Percentiles rank a stretch among this genome's conserved stretches.
Conservation (phyloP, 495 filamentous ascomycete species). For the Opeltia flavorubescens region DNA sequence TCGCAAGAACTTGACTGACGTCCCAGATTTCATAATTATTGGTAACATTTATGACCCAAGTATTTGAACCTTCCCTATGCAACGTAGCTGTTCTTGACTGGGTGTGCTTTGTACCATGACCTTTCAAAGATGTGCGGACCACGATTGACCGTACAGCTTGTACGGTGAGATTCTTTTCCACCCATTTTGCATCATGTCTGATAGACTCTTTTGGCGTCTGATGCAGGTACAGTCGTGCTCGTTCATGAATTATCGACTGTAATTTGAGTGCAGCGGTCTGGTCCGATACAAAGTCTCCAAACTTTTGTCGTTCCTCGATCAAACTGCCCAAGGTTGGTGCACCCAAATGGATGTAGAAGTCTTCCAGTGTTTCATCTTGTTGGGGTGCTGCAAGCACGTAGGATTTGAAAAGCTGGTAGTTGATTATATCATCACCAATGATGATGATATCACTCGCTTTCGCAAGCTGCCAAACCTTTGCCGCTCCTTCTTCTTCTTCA, state of each 20-base stretch:
- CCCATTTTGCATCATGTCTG: slow-evolving; percentile 73
- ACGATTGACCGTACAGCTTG: slow-evolving; percentile 58
- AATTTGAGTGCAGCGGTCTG: slow-evolving; percentile 42
- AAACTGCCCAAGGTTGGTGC: slow-evolving; percentile 28
- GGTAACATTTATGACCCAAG: slow-evolving; percentile 38
- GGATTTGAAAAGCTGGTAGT: slow-evolving; percentile 70
- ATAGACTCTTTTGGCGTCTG: slow-evolving; percentile 53
- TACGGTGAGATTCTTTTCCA: slow-evolving; percentile 75
- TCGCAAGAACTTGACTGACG: slow-evolving; percentile 70
- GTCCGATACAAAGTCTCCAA: slow-evolving; percentile 37
- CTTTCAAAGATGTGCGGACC: slow-evolving; percentile 57
- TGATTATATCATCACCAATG: slow-evolving; percentile 74
- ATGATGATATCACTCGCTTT: slow-evolving; percentile 50
- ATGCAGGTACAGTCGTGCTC: slow-evolving; percentile 75
- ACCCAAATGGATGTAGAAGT: slow-evolving; percentile 54
- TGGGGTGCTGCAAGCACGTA: slow-evolving; percentile 71
- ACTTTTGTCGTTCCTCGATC: slow-evolving; percentile 32
- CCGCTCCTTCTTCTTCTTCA: slow-evolving; percentile 53
- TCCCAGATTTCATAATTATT: slow-evolving; percentile 65
- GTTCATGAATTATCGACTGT: slow-evolving; percentile 68
- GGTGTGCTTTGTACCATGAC: slow-evolving; percentile 46
- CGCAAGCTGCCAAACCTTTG: slow-evolving; percentile 65
- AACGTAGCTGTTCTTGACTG: slow-evolving; percentile 55
- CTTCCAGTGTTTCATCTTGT: slow-evolving; percentile 74
- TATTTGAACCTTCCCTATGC: slow-evolving; percentile 25